Percentiles rank a stretch among this genome's conserved stretches.
Evolutionary conservation across 768 basidiomycete species (phyloP).

Genomic region (Naganishia friedmannii): DNA sequence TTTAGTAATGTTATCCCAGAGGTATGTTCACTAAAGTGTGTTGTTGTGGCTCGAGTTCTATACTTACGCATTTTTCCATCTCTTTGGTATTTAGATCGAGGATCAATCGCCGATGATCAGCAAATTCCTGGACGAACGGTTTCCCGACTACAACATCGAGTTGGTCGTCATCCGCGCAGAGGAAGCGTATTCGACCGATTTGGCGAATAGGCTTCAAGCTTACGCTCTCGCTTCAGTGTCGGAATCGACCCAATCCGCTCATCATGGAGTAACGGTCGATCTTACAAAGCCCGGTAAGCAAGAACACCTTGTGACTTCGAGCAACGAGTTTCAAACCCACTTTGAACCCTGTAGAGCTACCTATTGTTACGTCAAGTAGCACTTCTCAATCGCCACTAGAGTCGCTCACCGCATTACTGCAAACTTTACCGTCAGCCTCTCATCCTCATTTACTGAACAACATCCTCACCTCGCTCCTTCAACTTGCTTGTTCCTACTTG

Average conservation of each 20-base stretch:
- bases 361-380: conserved; percentile 28
- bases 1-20: conserved; percentile 38
- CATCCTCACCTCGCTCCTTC: conserved; percentile 42
- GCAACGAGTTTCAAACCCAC: neutral
- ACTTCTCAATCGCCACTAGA: conserved; percentile 34
- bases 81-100: conserved; percentile 26
- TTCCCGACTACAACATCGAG: conserved; percentile 24
- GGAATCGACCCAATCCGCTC: neutral
- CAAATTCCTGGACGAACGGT: conserved; percentile 20
- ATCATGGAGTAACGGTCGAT: conserved; percentile 30
- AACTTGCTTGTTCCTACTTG: conserved; percentile 31
- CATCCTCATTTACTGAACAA: conserved; percentile 44
- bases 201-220: conserved; percentile 27
- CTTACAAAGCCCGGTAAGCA: conserved; percentile 30
- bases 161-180: conserved; percentile 42
- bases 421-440: conserved; percentile 43
- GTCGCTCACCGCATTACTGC: conserved; percentile 37
- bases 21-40: neutral
- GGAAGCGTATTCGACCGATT: conserved; percentile 41
- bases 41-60: neutral
- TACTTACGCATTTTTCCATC: neutral
- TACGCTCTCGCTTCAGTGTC: neutral
- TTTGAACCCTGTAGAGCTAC: conserved; percentile 32
- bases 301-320: neutral
- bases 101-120: conserved; percentile 26